Evolutionary conservation across 2,329 filamentous ascomycete species (phyloP).

Genomic region (Tympanopsis confertula): DNA sequence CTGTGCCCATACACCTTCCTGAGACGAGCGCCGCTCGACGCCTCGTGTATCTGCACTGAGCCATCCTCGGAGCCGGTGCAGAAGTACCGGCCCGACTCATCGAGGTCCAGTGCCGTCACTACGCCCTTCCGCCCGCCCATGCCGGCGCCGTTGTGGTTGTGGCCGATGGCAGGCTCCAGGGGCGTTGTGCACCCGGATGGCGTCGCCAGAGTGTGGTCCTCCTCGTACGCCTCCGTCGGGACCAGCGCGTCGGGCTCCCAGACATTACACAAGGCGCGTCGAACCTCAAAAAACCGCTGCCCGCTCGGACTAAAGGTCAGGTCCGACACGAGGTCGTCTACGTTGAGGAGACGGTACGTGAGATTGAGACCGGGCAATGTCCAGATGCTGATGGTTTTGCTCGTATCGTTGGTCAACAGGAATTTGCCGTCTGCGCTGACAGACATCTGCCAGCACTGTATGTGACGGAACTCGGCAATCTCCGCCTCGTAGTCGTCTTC

Average conservation of each 20-base stretch:
- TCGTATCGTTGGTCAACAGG: neutral
- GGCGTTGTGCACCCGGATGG: neutral
- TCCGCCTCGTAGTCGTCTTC: neutral
- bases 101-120: slow-evolving; percentile 5
- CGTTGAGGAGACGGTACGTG: slow-evolving; percentile 7
- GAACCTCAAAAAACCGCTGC: slow-evolving; percentile 14
- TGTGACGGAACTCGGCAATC: neutral
- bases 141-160: neutral
- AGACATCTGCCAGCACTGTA: neutral
- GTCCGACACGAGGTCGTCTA: slow-evolving; percentile 8
- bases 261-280: slow-evolving; percentile 11
- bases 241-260: slow-evolving; percentile 15
- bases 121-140: slow-evolving; percentile 1
- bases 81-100: slow-evolving; percentile 6
- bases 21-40: neutral
- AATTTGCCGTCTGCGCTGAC: neutral
- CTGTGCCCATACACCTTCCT: neutral
- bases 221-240: slow-evolving; percentile 7
- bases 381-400: neutral
- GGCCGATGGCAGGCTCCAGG: neutral
- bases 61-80: slow-evolving; percentile 11
- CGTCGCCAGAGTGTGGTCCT: slow-evolving; percentile 2
- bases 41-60: slow-evolving; percentile 7
- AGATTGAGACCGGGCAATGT: neutral
- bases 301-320: slow-evolving; percentile 12